These are phyloP conservation scores for Cystobasidiaceae sp. DNA, from an alignment of 1,284 basidiomycete genomes.

Conservation along the genomic window DNA sequence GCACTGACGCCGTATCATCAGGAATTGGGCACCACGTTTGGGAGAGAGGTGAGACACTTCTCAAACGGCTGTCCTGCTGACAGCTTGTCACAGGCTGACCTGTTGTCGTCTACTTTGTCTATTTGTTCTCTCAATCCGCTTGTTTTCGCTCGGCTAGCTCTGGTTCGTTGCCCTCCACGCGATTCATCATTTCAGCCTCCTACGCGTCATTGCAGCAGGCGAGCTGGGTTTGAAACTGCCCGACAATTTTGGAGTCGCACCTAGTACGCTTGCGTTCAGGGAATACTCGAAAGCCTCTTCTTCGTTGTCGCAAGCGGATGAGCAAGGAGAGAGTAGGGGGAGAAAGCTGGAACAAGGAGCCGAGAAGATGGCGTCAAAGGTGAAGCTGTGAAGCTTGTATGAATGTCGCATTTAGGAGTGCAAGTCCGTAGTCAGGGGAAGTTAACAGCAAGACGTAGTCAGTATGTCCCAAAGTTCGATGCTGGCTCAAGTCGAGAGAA, in stretches of 20 bases:
- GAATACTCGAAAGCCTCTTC: constrained; percentile 22
- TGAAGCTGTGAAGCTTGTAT: constrained; percentile 29
- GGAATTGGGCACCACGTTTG: constrained; percentile 67
- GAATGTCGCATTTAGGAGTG: too few relatives aligned
- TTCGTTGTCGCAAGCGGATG: too few relatives aligned
- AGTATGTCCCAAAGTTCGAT: too few relatives aligned
- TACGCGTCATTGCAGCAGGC: constrained; percentile 35
- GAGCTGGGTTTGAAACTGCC: constrained; percentile 34
- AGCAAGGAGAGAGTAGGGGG: too few relatives aligned
- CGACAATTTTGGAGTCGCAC: constrained; percentile 39
- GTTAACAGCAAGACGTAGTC: too few relatives aligned
- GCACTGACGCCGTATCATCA: constrained; percentile 72
- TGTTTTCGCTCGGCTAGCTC: too few relatives aligned
- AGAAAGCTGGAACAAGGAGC: constrained; percentile 18
- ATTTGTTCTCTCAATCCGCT: not conserved
- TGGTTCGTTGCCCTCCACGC: constrained; percentile 80
- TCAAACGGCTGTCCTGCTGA: not conserved
- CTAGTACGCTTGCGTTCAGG: constrained; percentile 34
- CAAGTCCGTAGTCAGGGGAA: too few relatives aligned
- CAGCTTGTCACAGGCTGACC: not conserved
- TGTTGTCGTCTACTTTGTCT: not conserved
- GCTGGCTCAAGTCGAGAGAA: too few relatives aligned
- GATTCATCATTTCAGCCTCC: constrained; percentile 44
- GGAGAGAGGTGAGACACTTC: constrained; percentile 60
- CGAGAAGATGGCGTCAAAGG: constrained; percentile 20